These are phyloP conservation scores for Citrus cavaleriei DNA, from an alignment of 345 rosid genomes.

Conservation along the genomic window DNA sequence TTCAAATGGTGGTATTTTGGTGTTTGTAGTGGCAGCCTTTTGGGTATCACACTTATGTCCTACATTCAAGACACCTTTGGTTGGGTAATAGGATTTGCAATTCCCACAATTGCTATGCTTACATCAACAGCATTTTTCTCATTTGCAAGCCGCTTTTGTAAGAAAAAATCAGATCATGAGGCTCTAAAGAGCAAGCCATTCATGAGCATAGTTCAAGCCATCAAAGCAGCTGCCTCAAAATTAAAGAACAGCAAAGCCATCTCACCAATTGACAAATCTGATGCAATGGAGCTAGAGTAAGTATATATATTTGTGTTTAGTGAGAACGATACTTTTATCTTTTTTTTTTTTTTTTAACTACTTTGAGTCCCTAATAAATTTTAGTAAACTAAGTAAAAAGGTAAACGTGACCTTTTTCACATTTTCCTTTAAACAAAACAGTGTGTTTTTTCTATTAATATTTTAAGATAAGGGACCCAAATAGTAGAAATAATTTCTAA, in stretches of 20 bases:
- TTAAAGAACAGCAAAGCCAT: constrained; percentile 30
- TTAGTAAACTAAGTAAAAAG: no score
- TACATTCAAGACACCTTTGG: constrained; percentile 87
- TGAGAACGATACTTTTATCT: background rate
- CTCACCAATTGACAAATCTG: constrained; percentile 33
- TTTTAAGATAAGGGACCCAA: no score
- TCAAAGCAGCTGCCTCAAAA: constrained; percentile 36
- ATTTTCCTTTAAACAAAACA: no score
- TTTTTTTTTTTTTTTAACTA: no score
- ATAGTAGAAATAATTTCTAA: background rate
- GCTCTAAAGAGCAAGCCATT: constrained; percentile 22
- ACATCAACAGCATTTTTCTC: constrained; percentile 46
- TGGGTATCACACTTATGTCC: constrained; percentile 83
- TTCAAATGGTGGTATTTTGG: constrained; percentile 98
- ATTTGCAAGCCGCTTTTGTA: constrained; percentile 52
- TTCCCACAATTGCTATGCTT: constrained; percentile 72
- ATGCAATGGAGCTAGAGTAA: constrained; percentile 72
- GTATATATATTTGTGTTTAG: constrained; percentile 17
- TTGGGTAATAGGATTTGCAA: constrained; percentile 88
- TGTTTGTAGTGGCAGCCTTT: constrained; percentile 77
- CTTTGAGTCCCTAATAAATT: no score
- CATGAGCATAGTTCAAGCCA: constrained; percentile 17
- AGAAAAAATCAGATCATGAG: constrained; percentile 23
- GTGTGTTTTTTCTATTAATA: no score
- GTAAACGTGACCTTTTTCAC: no score